Conservation (phyloP, 148 eudicot genomes). For the Heliosperma pusillum region DNA sequence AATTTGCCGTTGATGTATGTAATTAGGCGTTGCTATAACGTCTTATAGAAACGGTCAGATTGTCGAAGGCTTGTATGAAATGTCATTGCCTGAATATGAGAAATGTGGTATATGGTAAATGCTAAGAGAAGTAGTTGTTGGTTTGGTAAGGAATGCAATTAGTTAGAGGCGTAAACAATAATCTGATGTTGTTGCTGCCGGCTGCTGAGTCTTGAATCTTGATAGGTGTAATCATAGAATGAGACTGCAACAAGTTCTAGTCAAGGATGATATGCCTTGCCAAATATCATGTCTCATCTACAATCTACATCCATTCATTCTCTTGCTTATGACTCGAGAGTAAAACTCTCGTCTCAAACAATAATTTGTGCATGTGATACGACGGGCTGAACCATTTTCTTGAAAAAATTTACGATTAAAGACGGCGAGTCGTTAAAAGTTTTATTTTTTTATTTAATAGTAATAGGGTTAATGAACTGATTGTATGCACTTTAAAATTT, state of each 20-base stretch:
- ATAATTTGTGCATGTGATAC: no score
- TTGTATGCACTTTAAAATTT: no score
- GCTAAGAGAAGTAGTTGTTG: slow-evolving; percentile 9
- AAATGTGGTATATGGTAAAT: neutral
- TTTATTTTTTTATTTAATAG: no score
- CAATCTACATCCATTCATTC: no score
- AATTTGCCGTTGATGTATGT: neutral
- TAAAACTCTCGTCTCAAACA: no score
- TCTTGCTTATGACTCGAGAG: neutral
- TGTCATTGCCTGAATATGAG: neutral
- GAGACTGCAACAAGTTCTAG: neutral
- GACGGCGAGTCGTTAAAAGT: no score
- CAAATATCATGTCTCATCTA: no score
- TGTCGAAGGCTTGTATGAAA: neutral
- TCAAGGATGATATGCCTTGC: neutral
- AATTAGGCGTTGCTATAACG: neutral
- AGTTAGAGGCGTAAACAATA: neutral
- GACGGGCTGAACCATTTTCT: no score
- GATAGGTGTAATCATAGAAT: neutral
- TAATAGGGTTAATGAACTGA: no score
- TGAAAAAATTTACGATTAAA: no score
- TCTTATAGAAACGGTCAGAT: no score
- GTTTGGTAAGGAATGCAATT: slow-evolving; percentile 9
- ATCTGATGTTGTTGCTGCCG: neutral
- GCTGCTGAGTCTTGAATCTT: neutral